phyloP scores from a whole-genome alignment of 1,284 basidiomycete genomes.

The Cryptococcus sp. region DNA sequence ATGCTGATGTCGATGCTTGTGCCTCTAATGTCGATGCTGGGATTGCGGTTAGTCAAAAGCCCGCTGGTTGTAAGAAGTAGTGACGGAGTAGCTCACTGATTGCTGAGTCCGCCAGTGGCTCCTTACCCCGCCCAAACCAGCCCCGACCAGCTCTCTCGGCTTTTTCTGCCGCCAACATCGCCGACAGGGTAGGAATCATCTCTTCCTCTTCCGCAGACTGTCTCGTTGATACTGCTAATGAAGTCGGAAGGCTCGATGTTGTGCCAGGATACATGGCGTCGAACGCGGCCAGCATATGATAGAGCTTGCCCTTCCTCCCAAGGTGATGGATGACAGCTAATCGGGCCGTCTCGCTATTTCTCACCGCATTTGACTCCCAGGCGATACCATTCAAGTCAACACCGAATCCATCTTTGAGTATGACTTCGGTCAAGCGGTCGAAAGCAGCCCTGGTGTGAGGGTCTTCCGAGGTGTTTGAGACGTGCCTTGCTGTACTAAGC shows the following conservation, averaged over 20 bases:
- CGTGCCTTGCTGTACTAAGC: constrained; percentile 11
- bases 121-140: constrained; percentile 13
- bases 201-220: constrained; percentile 12
- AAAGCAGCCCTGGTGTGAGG: constrained; percentile 4
- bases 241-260: background rate
- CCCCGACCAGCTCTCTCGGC: constrained; percentile 10
- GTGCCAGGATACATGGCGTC: constrained; percentile 12
- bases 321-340: constrained; percentile 14
- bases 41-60: no score
- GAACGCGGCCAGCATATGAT: constrained; percentile 13
- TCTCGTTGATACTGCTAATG: background rate
- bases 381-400: constrained; percentile 4
- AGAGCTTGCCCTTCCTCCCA: constrained; percentile 10
- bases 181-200: constrained; percentile 15
- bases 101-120: background rate
- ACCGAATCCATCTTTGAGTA: constrained; percentile 15
- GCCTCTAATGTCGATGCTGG: no score
- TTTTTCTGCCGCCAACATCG: constrained; percentile 15
- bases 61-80: no score
- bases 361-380: background rate
- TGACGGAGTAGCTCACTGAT: no score
- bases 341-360: constrained; percentile 7
- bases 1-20: no score
- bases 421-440: constrained; percentile 5
- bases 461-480: constrained; percentile 2